Conservation (phyloP, 257 asterid species). For the Plantago major region DNA sequence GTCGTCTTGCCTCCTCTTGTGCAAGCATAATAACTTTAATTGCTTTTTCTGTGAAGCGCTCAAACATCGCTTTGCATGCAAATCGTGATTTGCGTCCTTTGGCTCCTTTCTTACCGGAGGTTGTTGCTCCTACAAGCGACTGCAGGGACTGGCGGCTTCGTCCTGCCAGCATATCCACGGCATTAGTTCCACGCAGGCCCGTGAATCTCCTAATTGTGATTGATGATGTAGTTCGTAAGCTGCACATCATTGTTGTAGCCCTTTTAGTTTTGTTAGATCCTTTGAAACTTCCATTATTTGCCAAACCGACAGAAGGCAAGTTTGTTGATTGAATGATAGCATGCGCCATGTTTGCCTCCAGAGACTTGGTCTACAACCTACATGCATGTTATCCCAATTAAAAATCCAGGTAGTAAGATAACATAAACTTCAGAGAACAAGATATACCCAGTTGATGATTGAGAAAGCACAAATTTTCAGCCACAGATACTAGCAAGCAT, state of each 20-base stretch:
- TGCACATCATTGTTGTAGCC: slow-evolving; percentile 50
- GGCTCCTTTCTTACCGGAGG: slow-evolving; percentile 36
- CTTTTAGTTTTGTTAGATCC: slow-evolving; percentile 44
- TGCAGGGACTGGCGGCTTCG: slow-evolving; percentile 46
- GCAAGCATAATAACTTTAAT: slow-evolving; percentile 98
- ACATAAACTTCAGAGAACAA: not conserved
- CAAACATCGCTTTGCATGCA: slow-evolving; percentile 87
- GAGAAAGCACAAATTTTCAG: not conserved
- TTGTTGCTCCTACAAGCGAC: slow-evolving; percentile 56
- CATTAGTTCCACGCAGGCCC: slow-evolving; percentile 72
- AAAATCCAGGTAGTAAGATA: not conserved
- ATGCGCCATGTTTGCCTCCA: slow-evolving; percentile 51
- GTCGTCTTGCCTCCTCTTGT: slow-evolving; percentile 96
- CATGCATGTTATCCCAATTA: slow-evolving; percentile 20
- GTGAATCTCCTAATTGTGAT: slow-evolving; percentile 43
- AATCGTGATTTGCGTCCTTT: slow-evolving; percentile 31
- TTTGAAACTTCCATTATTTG: slow-evolving; percentile 42
- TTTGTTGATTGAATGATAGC: slow-evolving; percentile 63
- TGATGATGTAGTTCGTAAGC: slow-evolving; percentile 30
- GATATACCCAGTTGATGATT: not conserved
- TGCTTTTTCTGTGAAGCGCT: slow-evolving; percentile 96
- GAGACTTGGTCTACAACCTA: slow-evolving; percentile 25
- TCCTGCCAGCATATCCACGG: slow-evolving; percentile 51
- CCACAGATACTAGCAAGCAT: too few relatives aligned
- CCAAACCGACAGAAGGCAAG: slow-evolving; percentile 51